Conservation (phyloP, 306 rosid genomes). For the Aeschynomene evenia region DNA sequence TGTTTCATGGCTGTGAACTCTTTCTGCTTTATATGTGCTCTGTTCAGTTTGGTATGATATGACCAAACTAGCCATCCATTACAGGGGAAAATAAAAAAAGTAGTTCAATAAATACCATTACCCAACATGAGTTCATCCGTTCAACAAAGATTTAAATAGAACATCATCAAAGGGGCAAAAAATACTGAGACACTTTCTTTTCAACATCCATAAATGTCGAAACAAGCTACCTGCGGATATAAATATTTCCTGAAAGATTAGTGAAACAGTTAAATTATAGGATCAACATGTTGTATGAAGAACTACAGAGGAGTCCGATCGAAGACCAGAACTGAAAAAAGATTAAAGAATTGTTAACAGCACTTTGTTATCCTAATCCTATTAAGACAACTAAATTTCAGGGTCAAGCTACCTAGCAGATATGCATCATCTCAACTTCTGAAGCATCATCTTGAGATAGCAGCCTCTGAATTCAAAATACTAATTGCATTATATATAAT, state of each 20-base stretch:
- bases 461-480: neutral
- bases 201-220: conserved; percentile 48
- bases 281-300: neutral
- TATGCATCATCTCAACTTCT: neutral
- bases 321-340: neutral
- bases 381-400: neutral
- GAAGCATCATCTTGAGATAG: neutral
- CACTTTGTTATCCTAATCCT: neutral
- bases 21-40: conserved; percentile 27
- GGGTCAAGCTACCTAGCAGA: neutral
- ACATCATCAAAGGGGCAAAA: conserved; percentile 38
- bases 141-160: conserved; percentile 39
- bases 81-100: conserved; percentile 29
- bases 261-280: conserved; percentile 7
- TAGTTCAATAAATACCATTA: conserved; percentile 38
- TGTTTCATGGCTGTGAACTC: conserved; percentile 40
- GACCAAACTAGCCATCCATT: conserved; percentile 35
- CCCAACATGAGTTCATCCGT: conserved; percentile 46
- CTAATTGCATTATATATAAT: neutral
- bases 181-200: conserved; percentile 37
- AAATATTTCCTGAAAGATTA: conserved; percentile 21
- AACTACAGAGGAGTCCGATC: conserved; percentile 16
- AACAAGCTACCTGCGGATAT: conserved; percentile 56
- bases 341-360: neutral
- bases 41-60: conserved; percentile 35